Evolutionary conservation across 495 filamentous ascomycete species (phyloP), one percentile per base, ranked within the genome.

Genomic region (Rhizodiscina lignyota): DNA sequence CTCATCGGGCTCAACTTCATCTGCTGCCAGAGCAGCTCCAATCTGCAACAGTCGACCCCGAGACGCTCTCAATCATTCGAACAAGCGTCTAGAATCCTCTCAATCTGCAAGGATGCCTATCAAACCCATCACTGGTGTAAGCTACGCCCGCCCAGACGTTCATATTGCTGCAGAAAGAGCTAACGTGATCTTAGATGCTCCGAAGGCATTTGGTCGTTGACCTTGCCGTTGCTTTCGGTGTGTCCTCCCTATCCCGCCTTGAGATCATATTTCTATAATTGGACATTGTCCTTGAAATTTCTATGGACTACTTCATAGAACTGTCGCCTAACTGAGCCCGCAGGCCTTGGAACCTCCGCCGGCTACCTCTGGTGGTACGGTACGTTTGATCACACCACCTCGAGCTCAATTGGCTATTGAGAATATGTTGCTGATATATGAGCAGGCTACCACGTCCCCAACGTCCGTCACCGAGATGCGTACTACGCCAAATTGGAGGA

Each of bases 291-390:
- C n/a, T n/a, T n/a, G n/a, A n/a, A n/a, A n/a, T n/a, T n/a, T n/a
- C n/a, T n/a, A n/a, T n/a, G n/a, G n/a, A n/a, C n/a, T n/a, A n/a
- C n/a, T n/a, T n/a, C n/a, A n/a, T n/a, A n/a, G n/a, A n/a, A n/a
- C n/a, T n/a, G n/a, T n/a, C n/a, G n/a, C 12, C 27, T 24, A 34
- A 28, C 30, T 21, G 5, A 10, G 5, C 38, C 22, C 12, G 17
- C 44, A 65, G 78, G 78, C 53, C 67, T 80, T 54, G 78, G 78
- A 43, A 66, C 65, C 43, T 66, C 76, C 40, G 66, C 69, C 55
- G 80, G 76, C 49, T 84, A 79, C 59, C 63, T 72, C 53, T 86
- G 66, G 60, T 86, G 81, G 80, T 86, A 83, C 60, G 78, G 72
- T 78, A 73, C 42, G 73, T 77, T 58, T 38, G 6, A 4, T n/a